These are phyloP conservation scores for Kwoniella bestiolae DNA, from an alignment of 768 basidiomycete genomes.

Conservation along the genomic window DNA sequence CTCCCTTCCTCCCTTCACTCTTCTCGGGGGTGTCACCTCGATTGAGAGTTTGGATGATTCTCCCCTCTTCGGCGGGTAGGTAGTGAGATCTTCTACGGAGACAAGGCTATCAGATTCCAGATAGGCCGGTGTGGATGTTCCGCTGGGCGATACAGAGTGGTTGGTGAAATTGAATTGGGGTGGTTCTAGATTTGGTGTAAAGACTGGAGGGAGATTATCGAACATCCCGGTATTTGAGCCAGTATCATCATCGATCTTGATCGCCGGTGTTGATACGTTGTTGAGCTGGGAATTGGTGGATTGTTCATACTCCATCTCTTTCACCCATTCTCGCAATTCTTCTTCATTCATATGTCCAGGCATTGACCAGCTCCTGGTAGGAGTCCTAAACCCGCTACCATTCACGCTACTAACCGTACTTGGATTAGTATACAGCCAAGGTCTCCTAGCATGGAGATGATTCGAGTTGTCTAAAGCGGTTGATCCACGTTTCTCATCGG, in stretches of 20 bases:
- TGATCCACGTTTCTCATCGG: constrained; percentile 18
- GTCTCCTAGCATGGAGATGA: constrained; percentile 20
- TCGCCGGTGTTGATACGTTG: background rate
- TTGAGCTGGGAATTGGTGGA: background rate
- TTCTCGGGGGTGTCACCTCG: background rate
- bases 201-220: constrained; percentile 15
- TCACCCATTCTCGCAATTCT: constrained; percentile 41
- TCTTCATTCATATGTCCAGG: constrained; percentile 45
- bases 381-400: constrained; percentile 9
- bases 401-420: constrained; percentile 6
- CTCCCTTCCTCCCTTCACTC: constrained; percentile 34
- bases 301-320: constrained; percentile 32
- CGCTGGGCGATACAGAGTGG: constrained; percentile 2
- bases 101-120: constrained; percentile 8
- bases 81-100: constrained; percentile 12
- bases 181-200: constrained; percentile 12
- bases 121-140: constrained; percentile 16
- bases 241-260: constrained; percentile 15
- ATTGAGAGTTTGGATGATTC: constrained; percentile 15
- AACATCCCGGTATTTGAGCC: background rate
- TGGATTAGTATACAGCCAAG: constrained; percentile 24
- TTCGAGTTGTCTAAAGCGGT: background rate
- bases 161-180: background rate
- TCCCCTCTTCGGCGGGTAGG: constrained; percentile 9
- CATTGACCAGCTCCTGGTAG: constrained; percentile 37